phyloP scores from a whole-genome alignment of 768 basidiomycete species.

The Strobilomyces confusus region DNA sequence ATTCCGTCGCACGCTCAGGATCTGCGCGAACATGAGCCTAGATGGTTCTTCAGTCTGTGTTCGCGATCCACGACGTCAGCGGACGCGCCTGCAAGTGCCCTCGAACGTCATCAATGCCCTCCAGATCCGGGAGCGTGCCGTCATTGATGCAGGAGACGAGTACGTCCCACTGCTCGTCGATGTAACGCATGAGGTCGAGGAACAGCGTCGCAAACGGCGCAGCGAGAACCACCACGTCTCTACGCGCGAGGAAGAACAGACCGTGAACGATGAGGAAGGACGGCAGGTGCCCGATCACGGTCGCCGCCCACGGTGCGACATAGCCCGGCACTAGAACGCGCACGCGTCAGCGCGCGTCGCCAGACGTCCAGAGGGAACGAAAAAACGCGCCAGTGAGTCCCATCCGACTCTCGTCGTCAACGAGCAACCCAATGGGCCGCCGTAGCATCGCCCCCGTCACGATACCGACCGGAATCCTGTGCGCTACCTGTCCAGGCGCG shows the following conservation, averaged over 20 bases:
- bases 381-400: neutral
- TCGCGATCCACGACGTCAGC: neutral
- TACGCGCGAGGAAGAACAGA: constrained; percentile 14
- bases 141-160: neutral
- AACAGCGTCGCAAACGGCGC: constrained; percentile 3
- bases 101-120: neutral
- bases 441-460: neutral
- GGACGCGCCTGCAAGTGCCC: neutral
- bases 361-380: neutral
- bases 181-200: neutral
- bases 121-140: neutral
- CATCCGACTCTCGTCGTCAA: neutral
- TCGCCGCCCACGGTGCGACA: constrained; percentile 15
- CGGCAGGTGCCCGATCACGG: constrained; percentile 9
- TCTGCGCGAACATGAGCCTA: neutral
- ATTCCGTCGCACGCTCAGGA: neutral
- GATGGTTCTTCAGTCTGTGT: neutral
- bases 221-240: neutral
- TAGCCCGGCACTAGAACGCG: constrained; percentile 9
- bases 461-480: neutral
- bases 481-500: neutral
- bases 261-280: constrained; percentile 20
- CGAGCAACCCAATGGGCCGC: neutral
- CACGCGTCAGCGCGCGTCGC: neutral
- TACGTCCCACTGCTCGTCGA: neutral